Conservation (phyloP, 257 asterid genomes). For the Haberlea rhodopensis region DNA sequence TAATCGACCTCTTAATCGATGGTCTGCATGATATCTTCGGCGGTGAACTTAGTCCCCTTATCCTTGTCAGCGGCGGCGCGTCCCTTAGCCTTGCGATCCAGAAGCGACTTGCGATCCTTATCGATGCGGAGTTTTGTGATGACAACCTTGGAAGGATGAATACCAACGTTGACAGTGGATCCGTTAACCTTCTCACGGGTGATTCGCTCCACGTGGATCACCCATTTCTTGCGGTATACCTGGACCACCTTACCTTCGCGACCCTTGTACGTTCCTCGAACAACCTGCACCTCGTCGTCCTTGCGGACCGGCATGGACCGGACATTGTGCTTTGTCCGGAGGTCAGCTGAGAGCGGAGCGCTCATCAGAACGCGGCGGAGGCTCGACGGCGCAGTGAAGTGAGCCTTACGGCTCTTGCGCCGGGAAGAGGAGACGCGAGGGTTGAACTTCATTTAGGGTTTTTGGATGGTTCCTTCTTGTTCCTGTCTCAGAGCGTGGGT, state of each 20-base stretch:
- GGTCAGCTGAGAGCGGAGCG: slow-evolving; percentile 66
- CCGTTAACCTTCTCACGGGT: slow-evolving; percentile 88
- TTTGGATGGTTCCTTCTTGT: background rate
- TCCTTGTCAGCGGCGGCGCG: slow-evolving; percentile 85
- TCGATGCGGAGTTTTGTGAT: slow-evolving; percentile 78
- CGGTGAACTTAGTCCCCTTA: slow-evolving; percentile 78
- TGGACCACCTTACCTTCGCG: slow-evolving; percentile 87
- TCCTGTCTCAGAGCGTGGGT: no score
- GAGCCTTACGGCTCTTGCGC: slow-evolving; percentile 84
- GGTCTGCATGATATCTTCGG: slow-evolving; percentile 75
- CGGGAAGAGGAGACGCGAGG: slow-evolving; percentile 80
- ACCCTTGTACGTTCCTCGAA: slow-evolving; percentile 87
- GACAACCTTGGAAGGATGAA: slow-evolving; percentile 66
- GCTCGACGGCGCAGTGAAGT: slow-evolving; percentile 87
- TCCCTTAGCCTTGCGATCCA: slow-evolving; percentile 86
- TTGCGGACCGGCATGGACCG: slow-evolving; percentile 86
- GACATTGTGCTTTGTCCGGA: slow-evolving; percentile 66
- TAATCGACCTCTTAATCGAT: slow-evolving; percentile 43
- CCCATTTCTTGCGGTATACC: slow-evolving; percentile 90
- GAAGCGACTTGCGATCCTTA: slow-evolving; percentile 74
- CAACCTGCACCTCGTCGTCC: slow-evolving; percentile 85
- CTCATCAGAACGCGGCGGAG: slow-evolving; percentile 83
- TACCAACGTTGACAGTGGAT: slow-evolving; percentile 80
- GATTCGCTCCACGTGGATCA: slow-evolving; percentile 77
- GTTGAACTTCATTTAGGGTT: slow-evolving; percentile 59